Evolutionary conservation across 768 basidiomycete species (phyloP).

Genomic region (Hygrocybe punicea): DNA sequence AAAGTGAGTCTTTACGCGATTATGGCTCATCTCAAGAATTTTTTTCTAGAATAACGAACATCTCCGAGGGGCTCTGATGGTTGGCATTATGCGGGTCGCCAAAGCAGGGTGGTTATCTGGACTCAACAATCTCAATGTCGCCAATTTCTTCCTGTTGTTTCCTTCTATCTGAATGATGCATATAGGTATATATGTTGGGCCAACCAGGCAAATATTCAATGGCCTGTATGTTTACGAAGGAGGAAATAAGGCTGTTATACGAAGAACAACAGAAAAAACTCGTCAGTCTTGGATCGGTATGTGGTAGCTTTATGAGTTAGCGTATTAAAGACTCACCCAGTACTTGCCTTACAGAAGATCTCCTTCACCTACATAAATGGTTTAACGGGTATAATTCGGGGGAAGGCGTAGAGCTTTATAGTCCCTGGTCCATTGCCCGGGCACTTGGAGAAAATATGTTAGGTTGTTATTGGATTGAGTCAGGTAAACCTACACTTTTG

Average conservation of each 20-base stretch:
- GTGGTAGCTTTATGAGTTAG: not conserved
- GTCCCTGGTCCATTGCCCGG: not conserved
- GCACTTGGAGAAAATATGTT: not conserved
- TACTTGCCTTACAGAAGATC: not conserved
- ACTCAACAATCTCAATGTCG: not conserved
- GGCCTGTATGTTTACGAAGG: slow-evolving; percentile 6
- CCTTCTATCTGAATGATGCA: not conserved
- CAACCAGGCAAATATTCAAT: not conserved
- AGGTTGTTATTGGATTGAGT: not conserved
- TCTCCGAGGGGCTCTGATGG: not conserved
- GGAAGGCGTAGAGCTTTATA: not conserved
- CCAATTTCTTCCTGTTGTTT: not conserved
- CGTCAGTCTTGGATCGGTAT: not conserved
- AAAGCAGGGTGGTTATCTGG: slow-evolving; percentile 5
- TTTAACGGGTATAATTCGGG: not conserved
- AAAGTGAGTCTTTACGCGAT: not conserved
- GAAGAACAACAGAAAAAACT: not conserved
- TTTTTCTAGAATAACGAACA: slow-evolving; percentile 2
- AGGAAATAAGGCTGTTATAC: not conserved
- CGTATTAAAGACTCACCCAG: not conserved
- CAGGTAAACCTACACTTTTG: not conserved
- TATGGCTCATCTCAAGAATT: not conserved
- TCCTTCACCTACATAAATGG: not conserved
- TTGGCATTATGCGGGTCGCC: slow-evolving; percentile 1
- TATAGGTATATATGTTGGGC: not conserved